Evolutionary conservation across 75 land plant species (phyloP).

Genomic region (Picea sitchensis): DNA sequence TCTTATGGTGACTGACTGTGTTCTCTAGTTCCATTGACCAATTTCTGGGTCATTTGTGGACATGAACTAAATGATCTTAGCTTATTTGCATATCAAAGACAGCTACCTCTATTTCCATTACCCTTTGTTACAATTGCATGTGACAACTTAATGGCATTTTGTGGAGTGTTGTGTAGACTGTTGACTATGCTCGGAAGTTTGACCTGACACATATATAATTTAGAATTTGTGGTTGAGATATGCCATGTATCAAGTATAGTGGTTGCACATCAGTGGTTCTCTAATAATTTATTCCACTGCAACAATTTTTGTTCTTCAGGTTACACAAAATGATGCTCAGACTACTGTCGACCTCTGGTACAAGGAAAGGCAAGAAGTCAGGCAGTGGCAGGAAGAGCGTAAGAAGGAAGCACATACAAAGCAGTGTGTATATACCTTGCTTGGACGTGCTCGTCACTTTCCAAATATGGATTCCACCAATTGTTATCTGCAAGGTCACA

Average conservation of each 20-base stretch:
- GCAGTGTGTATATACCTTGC: constrained; percentile 66
- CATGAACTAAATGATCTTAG: no score
- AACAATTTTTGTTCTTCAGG: constrained; percentile 33
- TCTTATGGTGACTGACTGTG: no score
- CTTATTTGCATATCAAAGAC: no score
- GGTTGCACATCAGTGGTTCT: not conserved
- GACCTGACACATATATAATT: no score
- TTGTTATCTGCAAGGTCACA: constrained; percentile 44
- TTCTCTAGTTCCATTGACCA: no score
- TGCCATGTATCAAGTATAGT: not conserved
- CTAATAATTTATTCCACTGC: not conserved
- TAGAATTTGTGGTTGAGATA: not conserved
- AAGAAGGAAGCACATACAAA: constrained; percentile 47
- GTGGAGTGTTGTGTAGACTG: no score
- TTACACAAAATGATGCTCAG: constrained; percentile 70
- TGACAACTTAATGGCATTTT: no score
- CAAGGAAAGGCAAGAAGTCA: constrained; percentile 80
- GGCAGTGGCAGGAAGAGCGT: constrained; percentile 73
- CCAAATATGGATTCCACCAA: constrained; percentile 44
- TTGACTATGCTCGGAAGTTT: no score
- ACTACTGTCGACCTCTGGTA: constrained; percentile 89
- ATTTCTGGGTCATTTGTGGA: no score
- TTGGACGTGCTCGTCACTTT: constrained; percentile 78
- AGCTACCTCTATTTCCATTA: no score
- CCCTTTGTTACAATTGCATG: no score